Conservation (phyloP, 257 asterid genomes). For the Capsicum rhomboideum region DNA sequence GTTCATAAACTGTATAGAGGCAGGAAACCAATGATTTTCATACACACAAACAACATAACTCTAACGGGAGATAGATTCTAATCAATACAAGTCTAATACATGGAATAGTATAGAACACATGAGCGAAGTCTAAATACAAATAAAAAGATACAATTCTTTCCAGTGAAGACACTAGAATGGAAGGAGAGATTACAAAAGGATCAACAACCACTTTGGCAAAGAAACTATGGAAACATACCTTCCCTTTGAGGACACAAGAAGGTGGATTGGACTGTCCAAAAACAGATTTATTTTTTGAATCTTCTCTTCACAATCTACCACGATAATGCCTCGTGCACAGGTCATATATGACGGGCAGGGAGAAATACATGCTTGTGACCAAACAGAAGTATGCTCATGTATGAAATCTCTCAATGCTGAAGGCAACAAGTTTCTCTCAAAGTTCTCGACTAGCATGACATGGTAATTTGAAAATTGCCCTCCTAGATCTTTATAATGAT, state of each 20-base stretch:
- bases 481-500: constrained; percentile 43
- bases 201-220: background rate
- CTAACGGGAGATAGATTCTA: background rate
- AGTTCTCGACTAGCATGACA: constrained; percentile 30
- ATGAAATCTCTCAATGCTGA: constrained; percentile 30
- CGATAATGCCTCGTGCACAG: constrained; percentile 40
- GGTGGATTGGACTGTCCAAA: constrained; percentile 34
- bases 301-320: constrained; percentile 33
- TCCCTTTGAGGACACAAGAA: constrained; percentile 50
- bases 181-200: background rate
- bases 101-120: background rate
- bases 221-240: constrained; percentile 29
- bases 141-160: background rate
- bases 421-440: constrained; percentile 44
- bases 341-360: constrained; percentile 30
- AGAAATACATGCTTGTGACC: constrained; percentile 32
- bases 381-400: constrained; percentile 23
- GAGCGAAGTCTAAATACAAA: background rate
- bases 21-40: background rate
- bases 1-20: background rate
- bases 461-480: constrained; percentile 14
- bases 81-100: background rate
- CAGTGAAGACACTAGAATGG: background rate
- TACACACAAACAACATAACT: background rate
- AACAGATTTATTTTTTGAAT: constrained; percentile 23